phyloP scores from a whole-genome alignment of 257 asterid species.

The Dorcoceras hygrometricum region DNA sequence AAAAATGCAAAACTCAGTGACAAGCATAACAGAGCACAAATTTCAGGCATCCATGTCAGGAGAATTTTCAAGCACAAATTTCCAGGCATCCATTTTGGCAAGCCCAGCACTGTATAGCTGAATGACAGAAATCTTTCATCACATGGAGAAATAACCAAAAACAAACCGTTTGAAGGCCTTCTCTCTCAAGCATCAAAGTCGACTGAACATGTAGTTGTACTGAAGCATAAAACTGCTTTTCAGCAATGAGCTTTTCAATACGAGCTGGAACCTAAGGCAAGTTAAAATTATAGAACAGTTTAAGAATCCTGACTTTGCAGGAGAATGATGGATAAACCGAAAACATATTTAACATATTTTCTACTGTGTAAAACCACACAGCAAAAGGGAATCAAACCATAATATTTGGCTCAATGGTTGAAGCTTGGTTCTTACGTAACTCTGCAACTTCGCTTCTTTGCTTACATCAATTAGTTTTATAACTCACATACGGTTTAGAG shows the following conservation, averaged over 20 bases:
- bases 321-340: constrained; percentile 14
- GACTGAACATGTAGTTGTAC: constrained; percentile 93
- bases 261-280: constrained; percentile 82
- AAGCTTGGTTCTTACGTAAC: constrained; percentile 9
- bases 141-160: constrained; percentile 18
- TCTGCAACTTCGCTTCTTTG: constrained; percentile 17
- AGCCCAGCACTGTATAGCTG: too few species aligned
- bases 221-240: constrained; percentile 94
- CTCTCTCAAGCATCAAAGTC: constrained; percentile 89
- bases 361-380: constrained; percentile 14
- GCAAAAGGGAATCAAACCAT: neutral
- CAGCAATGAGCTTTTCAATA: constrained; percentile 88
- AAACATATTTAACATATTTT: neutral
- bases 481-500: constrained; percentile 10
- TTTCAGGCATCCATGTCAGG: too few species aligned
- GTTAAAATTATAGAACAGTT: constrained; percentile 25
- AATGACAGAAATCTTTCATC: constrained; percentile 16
- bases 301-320: constrained; percentile 21
- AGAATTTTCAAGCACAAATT: too few species aligned
- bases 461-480: constrained; percentile 14
- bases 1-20: neutral
- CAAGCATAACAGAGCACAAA: too few species aligned
- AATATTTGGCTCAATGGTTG: constrained; percentile 6
- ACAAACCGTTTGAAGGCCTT: constrained; percentile 97
- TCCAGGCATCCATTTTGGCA: too few species aligned